Base-by-base conservation (phyloP, 2,329 filamentous ascomycete species). In the Venturia carpophila region DNA sequence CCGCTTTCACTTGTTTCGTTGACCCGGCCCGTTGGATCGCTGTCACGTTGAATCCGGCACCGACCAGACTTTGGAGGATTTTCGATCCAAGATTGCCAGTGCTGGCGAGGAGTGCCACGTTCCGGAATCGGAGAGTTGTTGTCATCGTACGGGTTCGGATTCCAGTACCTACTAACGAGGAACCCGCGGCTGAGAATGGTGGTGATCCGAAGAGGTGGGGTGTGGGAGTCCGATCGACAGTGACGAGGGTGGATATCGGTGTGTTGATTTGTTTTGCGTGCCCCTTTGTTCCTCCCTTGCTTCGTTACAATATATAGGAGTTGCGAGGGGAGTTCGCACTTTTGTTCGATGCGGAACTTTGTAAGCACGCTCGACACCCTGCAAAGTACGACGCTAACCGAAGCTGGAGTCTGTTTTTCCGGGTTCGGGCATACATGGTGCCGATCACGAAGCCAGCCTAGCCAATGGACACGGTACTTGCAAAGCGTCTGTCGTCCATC, bases 61-160 rank as follows among this genome's bases (percentile, higher is more conserved):
- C 39, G 10, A 42, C 52, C 1, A 65, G 64, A 39, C 39, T 43
- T 24, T 41, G 43, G 34, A 65, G 60, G 60, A 63, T 65, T 39
- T 65, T 41, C 9, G 60, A 63, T 27, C 64, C 64, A 10, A 65
- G 60, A n/a, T 58, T 45, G 1, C 64, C 64, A n/a, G 64, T 63
- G 24, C 56, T 43, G n/a, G 58, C 58, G 37, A 60, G 41, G 34
- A 60, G 58, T 41, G 58, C 41, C 10, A 60, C 58, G 11, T 60
- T 60, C 3, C 58, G 58, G 10, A 61, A 56, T 56, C 30, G 58
- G 15, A 24, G 37, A 21, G 15, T 41, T 42, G 58, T 24, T 34
- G 41, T 37, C 58, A 42, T 61, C n/a, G n/a, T n/a, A n/a, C n/a
- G n/a, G n/a, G n/a, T n/a, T n/a, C n/a, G n/a, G n/a, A n/a, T n/a